A percentile compares a stretch with the other conserved stretches of the same genome.
Conservation (phyloP, 106 monocot species). For the Chionographis japonica region DNA sequence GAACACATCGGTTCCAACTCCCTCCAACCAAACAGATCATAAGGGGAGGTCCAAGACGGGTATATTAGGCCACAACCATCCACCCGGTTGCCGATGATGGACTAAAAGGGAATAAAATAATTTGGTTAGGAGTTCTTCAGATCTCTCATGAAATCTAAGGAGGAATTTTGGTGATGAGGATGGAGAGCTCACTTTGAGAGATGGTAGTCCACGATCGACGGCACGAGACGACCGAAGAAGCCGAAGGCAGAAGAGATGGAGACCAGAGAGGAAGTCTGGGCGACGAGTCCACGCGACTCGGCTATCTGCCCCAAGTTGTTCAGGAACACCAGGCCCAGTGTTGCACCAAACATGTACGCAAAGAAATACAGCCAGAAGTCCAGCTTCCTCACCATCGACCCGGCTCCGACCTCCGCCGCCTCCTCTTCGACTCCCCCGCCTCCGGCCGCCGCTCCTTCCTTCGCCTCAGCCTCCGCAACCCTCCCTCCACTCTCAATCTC, state of each 20-base stretch:
- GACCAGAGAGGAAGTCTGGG: conserved; percentile 54
- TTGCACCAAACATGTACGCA: conserved; percentile 64
- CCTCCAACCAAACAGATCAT: no score
- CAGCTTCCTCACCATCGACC: conserved; percentile 26
- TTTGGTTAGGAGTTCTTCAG: no score
- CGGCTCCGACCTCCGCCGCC: conserved; percentile 25
- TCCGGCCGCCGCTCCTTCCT: background rate
- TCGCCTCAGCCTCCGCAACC: background rate
- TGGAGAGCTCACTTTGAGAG: conserved; percentile 34
- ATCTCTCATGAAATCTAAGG: background rate
- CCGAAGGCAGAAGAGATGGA: conserved; percentile 62
- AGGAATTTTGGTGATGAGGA: background rate
- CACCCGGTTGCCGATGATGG: no score
- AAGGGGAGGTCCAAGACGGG: no score
- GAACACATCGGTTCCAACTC: no score
- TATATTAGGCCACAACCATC: no score
- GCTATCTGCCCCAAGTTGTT: conserved; percentile 91
- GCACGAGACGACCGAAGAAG: conserved; percentile 72
- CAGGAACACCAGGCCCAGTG: conserved; percentile 66
- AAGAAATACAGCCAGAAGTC: conserved; percentile 87
- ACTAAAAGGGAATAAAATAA: no score
- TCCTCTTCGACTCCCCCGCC: background rate
- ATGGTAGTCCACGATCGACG: conserved; percentile 49
- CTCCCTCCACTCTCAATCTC: conserved; percentile 18
- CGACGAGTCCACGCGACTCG: conserved; percentile 49